These are phyloP conservation scores for Eremochloa ophiuroides DNA, from an alignment of 176 grass and related monocot genomes.

Conservation along the genomic window DNA sequence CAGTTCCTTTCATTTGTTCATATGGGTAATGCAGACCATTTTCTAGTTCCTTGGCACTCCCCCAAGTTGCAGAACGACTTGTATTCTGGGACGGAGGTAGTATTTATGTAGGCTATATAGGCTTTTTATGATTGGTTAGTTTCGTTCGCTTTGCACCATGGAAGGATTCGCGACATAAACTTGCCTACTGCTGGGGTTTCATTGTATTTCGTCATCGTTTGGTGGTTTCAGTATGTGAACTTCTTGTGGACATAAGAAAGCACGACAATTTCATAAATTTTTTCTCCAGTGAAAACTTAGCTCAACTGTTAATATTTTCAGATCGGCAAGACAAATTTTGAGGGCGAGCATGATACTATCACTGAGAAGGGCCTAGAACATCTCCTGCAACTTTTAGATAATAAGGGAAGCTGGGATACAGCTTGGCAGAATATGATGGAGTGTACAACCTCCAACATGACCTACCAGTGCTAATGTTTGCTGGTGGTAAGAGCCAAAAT, in stretches of 20 bases:
- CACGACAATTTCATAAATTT: neutral
- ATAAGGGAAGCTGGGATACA: too few relatives aligned
- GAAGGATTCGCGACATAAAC: neutral
- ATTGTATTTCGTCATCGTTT: neutral
- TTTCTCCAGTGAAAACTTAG: neutral
- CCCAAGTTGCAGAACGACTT: too few relatives aligned
- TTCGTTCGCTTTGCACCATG: neutral
- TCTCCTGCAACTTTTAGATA: too few relatives aligned
- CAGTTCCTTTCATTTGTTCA: too few relatives aligned
- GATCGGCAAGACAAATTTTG: constrained; percentile 34
- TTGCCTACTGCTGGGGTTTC: neutral
- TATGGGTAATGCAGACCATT: too few relatives aligned
- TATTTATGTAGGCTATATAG: neutral
- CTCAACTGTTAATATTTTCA: neutral
- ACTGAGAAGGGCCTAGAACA: too few relatives aligned
- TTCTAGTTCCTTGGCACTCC: too few relatives aligned
- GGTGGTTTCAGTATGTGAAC: neutral
- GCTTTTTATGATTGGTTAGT: neutral
- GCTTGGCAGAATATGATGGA: too few relatives aligned
- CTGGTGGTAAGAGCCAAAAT: too few relatives aligned
- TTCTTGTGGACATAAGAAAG: neutral
- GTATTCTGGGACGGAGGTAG: neutral
- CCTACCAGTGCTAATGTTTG: too few relatives aligned
- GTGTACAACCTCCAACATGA: too few relatives aligned
- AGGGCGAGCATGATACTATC: constrained; percentile 44